Percentiles rank a stretch among this genome's conserved stretches.
Evolutionary conservation across 352 stramenopile species (phyloP).

Genomic region (Pythium plurisporium): DNA sequence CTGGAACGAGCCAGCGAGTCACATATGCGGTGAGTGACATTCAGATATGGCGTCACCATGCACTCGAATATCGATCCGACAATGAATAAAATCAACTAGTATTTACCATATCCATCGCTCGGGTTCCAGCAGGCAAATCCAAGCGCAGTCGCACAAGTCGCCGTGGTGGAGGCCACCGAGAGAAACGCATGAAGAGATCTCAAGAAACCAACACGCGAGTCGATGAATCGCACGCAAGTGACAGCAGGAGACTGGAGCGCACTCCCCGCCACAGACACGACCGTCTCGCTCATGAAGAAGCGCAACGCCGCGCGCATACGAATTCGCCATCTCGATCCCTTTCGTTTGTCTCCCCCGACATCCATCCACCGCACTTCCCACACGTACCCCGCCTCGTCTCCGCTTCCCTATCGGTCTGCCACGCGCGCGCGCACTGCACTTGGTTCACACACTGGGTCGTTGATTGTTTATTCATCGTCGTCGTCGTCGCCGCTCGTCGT

Average conservation of each 20-base stretch:
- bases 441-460: slow-evolving; percentile 3
- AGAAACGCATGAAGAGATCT: background rate
- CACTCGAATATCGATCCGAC: background rate
- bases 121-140: background rate
- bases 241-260: too few relatives aligned
- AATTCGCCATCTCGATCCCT: too few relatives aligned
- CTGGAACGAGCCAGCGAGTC: too few relatives aligned
- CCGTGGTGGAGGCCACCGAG: background rate
- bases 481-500: slow-evolving; percentile 33
- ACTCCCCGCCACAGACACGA: background rate
- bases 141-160: too few relatives aligned
- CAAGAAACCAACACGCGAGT: too few relatives aligned
- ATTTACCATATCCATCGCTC: slow-evolving; percentile 23
- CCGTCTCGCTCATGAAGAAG: background rate
- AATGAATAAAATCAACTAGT: slow-evolving; percentile 31
- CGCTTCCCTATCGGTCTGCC: background rate
- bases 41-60: too few relatives aligned
- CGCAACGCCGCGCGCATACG: too few relatives aligned
- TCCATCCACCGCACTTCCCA: too few relatives aligned
- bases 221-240: too few relatives aligned
- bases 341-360: too few relatives aligned
- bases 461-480: slow-evolving; percentile 29
- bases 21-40: too few relatives aligned
- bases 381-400: too few relatives aligned
- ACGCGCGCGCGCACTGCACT: slow-evolving; percentile 1